Evolutionary conservation across 306 rosid genomes (phyloP).

Genomic region (Myrica gale): DNA sequence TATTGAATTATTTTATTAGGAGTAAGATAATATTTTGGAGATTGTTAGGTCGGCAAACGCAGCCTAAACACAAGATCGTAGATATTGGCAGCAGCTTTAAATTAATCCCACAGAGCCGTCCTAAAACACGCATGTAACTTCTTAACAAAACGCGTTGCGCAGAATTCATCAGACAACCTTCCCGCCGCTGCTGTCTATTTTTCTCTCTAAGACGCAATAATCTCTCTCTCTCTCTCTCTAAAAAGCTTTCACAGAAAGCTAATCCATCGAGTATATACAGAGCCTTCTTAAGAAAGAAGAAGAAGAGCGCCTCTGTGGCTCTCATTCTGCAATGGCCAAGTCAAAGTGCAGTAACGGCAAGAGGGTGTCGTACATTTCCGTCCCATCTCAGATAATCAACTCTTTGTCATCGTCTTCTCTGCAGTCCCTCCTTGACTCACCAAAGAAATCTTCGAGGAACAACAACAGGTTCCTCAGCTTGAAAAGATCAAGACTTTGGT

Average conservation of each 20-base stretch:
- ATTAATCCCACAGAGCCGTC: conserved; percentile 24
- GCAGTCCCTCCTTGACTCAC: conserved; percentile 75
- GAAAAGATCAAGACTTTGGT: conserved; percentile 53
- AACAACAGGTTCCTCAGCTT: conserved; percentile 25
- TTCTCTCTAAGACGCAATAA: conserved; percentile 6
- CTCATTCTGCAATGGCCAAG: conserved; percentile 53
- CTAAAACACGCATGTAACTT: conserved; percentile 18
- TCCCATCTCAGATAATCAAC: conserved; percentile 89
- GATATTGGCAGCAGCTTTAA: conserved; percentile 13
- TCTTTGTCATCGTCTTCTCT: conserved; percentile 82
- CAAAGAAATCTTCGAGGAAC: conserved; percentile 65
- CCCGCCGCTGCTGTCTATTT: conserved; percentile 43
- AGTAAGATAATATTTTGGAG: too few species aligned
- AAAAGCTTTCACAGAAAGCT: conserved; percentile 10
- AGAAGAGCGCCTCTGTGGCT: conserved; percentile 8
- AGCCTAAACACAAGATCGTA: background rate
- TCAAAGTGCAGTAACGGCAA: conserved; percentile 53
- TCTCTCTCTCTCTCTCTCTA: conserved; percentile 19
- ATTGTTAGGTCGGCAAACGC: too few species aligned
- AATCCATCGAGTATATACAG: background rate
- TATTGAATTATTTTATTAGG: too few species aligned
- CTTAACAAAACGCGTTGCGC: conserved; percentile 30
- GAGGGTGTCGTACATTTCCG: conserved; percentile 77
- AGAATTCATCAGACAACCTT: conserved; percentile 22
- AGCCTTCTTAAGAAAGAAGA: background rate